Base-by-base conservation (phyloP, 106 monocot genomes). In the Dendrobium chrysotoxum region DNA sequence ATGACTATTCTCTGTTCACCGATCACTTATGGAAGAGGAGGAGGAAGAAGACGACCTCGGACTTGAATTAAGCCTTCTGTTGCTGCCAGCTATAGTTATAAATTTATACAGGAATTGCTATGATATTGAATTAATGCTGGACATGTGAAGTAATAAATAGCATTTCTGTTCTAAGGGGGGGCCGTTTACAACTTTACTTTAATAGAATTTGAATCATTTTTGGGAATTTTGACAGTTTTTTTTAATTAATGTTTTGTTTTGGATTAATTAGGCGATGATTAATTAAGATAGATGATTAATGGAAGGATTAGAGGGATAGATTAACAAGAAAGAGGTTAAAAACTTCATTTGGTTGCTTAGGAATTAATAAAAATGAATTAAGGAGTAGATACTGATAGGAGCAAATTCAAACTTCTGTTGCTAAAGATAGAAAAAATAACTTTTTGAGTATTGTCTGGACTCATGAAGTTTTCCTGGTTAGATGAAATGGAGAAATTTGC, bases 91-190 rank as follows among this genome's bases (percentile, higher is more conserved):
- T 42, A 42, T 74, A 20, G 73, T 0, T 41, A 21, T 74, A 28
- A 65, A 81, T 67, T 78, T 26, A 28, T 50, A 9, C 28, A 13
- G 76, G 82, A 83, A 55, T 39, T 84, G 72, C 66, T 21, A 39
- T 40, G 53, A 68, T 82, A 92, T 90, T 95, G 53, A 92, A 15
- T 50, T 50, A 50, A 89, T 92, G 92, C 88, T 41, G 86, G 87
- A 13, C 95, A 90, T 89, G 90, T 90, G 95, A 82, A 75, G 75
- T 79, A 83, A 90, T 95, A 84, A 95, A 92, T 92, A 86, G 38
- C 68, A 77, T 40, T 7, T 41, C 73, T 73, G 12, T 73, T 61
- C 5, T 61, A 61, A 61, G 20, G 13, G 4, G 23, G 61, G 23
- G 61, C 6, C 61, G 23, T 61, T 61, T 11, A 20, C 7, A 6